Base-by-base conservation (phyloP, 768 basidiomycete species). In the Sistotremastrum niveocremeum region DNA sequence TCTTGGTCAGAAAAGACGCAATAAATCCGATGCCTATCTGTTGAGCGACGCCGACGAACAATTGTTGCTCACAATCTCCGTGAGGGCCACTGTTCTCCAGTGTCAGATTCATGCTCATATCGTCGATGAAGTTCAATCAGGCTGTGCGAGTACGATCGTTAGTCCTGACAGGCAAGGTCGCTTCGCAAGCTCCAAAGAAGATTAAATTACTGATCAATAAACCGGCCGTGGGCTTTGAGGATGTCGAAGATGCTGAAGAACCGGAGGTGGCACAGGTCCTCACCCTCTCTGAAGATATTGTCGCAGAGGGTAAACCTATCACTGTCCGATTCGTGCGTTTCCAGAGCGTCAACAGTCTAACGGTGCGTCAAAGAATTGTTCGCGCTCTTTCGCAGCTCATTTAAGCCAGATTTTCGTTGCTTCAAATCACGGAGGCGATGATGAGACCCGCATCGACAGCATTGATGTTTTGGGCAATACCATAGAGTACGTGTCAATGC, bases 21-120 rank as follows among this genome's bases (percentile, higher is more conserved):
- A 81, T 59, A 66, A 63, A 2, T 54, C 64, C 31, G 37, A 46
- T 12, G 62, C 61, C 31, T 78, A 71, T 59, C 67, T 85, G 46
- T 65, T 73, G 49, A 82, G 79, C 54, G 81, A 85, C 56, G 74
- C 71, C 2, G 84, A 86, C 51, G 84, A 80, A 52, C 79, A 86
- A 57, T 67, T 86, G 5, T 62, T 86, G 29, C 48, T 86, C 41
- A 82, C 66, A 53, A 69, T 86, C 45, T 67, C 71, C n/a, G 81
- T 83, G 55, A 53, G 76, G 66, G n/a, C 28, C 37, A 38, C 35
- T 48, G 39, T 31, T 4, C 7, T 20, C 20, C 20, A 20, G 20
- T 20, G 35, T 2, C 44, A 53, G 31, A 34, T 47, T 11, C 44
- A 50, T 3, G 50, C 48, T 39, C 39, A 46, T 20, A 20, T 20